A percentile compares a stretch with the other conserved stretches of the same genome.
Evolutionary conservation across 805 yeast species (phyloP).

Genomic region (Wickerhamiella kurtzmanii): DNA sequence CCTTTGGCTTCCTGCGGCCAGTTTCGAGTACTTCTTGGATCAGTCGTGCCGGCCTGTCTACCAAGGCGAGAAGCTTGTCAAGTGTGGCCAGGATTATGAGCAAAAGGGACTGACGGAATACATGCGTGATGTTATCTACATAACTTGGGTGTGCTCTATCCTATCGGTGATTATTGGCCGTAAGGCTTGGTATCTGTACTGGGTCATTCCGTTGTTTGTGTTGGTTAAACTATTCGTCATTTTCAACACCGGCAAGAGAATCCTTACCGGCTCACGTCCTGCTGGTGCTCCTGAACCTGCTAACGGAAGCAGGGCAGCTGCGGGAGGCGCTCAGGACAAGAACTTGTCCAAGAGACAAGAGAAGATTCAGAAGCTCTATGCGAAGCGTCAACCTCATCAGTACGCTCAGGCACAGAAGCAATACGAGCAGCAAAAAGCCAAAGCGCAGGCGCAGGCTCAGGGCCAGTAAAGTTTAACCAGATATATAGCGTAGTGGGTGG

Average conservation of each 20-base stretch:
- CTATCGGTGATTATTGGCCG: constrained; percentile 43
- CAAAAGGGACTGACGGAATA: constrained; percentile 59
- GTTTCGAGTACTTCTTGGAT: constrained; percentile 42
- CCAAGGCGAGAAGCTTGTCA: constrained; percentile 31
- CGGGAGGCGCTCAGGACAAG: not conserved
- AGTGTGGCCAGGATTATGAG: constrained; percentile 47
- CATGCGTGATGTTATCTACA: constrained; percentile 54
- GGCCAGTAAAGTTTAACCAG: not conserved
- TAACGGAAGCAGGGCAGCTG: not conserved
- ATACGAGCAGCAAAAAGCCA: not conserved
- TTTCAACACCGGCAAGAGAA: constrained; percentile 12
- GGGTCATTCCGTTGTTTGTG: constrained; percentile 17
- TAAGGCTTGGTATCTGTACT: constrained; percentile 45
- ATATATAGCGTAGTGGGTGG: not conserved
- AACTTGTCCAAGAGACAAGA: not conserved
- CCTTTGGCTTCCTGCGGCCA: constrained; percentile 27
- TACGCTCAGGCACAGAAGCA: constrained; percentile 1
- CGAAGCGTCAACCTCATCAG: constrained; percentile 1
- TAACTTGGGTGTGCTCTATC: constrained; percentile 46
- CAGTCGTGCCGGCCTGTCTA: constrained; percentile 47
- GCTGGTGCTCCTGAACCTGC: not conserved
- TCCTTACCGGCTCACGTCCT: constrained; percentile 8
- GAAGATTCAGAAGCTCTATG: not conserved
- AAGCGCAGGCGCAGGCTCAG: not conserved
- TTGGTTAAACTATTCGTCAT: constrained; percentile 15